phyloP scores from a whole-genome alignment of 2,329 filamentous ascomycete species.

The Eutypella sp. region DNA sequence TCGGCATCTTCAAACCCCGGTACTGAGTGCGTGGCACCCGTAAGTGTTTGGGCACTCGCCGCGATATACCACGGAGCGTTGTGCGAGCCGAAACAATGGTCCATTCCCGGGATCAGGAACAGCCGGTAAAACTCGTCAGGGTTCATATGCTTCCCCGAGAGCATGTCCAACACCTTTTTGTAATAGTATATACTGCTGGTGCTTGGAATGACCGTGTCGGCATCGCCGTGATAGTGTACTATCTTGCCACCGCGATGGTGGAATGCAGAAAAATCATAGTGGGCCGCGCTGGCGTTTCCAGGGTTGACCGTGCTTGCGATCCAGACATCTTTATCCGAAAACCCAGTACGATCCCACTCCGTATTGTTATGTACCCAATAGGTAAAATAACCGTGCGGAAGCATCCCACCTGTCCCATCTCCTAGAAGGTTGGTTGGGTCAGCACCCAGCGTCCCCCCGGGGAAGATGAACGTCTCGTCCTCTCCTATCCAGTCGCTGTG shows the following conservation, averaged over 20 bases:
- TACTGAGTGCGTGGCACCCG: slow-evolving; percentile 24
- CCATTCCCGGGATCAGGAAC: slow-evolving; percentile 46
- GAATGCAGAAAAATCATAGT: slow-evolving; percentile 28
- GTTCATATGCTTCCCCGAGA: slow-evolving; percentile 17
- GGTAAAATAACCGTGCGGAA: slow-evolving; percentile 18
- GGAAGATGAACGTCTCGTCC: slow-evolving; percentile 23
- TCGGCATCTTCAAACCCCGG: slow-evolving; percentile 30
- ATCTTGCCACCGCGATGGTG: slow-evolving; percentile 30
- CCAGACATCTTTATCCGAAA: slow-evolving; percentile 21
- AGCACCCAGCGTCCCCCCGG: slow-evolving; percentile 19
- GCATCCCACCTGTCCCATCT: slow-evolving; percentile 2
- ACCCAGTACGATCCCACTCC: slow-evolving; percentile 22
- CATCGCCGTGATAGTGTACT: slow-evolving; percentile 31
- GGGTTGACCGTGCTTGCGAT: slow-evolving; percentile 22
- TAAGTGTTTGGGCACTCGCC: slow-evolving; percentile 22
- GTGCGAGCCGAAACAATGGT: slow-evolving; percentile 33
- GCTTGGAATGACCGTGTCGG: slow-evolving; percentile 28
- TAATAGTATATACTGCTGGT: slow-evolving; percentile 26
- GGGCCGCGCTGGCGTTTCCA: slow-evolving; percentile 15
- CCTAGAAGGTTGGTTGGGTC: slow-evolving; percentile 14
- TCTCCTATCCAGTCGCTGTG: slow-evolving; percentile 24
- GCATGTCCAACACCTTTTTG: slow-evolving; percentile 22
- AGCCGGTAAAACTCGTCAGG: slow-evolving; percentile 45
- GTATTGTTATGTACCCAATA: slow-evolving; percentile 23
- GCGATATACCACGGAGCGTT: slow-evolving; percentile 30